phyloP scores from a whole-genome alignment of 495 filamentous ascomycete species.

The Penicillium simplicissimum region DNA sequence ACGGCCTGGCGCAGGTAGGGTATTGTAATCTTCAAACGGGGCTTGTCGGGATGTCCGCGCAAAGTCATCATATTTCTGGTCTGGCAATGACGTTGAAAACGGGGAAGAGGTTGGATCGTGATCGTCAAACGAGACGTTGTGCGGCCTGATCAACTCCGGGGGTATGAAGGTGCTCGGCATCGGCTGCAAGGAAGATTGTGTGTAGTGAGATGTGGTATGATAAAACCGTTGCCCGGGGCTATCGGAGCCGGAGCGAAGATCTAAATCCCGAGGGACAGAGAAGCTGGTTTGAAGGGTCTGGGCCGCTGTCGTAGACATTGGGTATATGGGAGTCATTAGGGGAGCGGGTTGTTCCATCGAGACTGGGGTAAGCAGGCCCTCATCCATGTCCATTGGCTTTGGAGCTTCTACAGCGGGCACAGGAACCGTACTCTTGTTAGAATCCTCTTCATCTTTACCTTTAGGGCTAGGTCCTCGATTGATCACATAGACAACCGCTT shows the following conservation, averaged over 20 bases:
- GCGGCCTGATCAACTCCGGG: conserved; percentile 34
- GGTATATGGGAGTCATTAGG: conserved; percentile 35
- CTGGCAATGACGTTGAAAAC: conserved; percentile 31
- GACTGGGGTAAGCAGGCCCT: conserved; percentile 31
- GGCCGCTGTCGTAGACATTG: conserved; percentile 16
- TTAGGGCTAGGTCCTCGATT: conserved; percentile 43
- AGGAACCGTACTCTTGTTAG: conserved; percentile 21
- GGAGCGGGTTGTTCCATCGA: conserved; percentile 34
- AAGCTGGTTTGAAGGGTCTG: conserved; percentile 28
- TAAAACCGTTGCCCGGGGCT: conserved; percentile 31
- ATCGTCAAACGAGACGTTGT: conserved; percentile 36
- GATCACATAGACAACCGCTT: conserved; percentile 39
- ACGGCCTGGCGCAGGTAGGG: conserved; percentile 25
- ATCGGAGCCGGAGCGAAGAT: conserved; percentile 38
- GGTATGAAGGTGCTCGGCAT: conserved; percentile 36
- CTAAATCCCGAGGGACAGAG: conserved; percentile 34
- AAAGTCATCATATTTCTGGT: conserved; percentile 38
- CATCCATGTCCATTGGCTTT: too few species aligned
- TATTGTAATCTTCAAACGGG: conserved; percentile 41
- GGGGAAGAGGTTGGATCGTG: conserved; percentile 31
- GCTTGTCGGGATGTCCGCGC: conserved; percentile 41
- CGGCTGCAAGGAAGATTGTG: conserved; percentile 35
- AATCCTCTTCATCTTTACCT: conserved; percentile 39
- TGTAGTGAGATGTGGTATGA: conserved; percentile 35
- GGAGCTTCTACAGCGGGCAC: conserved; percentile 36